A percentile compares a stretch with the other conserved stretches of the same genome.
Evolutionary conservation across 371 early-diverging fungal genomes (phyloP).

Genomic region (Mucor piriformis): DNA sequence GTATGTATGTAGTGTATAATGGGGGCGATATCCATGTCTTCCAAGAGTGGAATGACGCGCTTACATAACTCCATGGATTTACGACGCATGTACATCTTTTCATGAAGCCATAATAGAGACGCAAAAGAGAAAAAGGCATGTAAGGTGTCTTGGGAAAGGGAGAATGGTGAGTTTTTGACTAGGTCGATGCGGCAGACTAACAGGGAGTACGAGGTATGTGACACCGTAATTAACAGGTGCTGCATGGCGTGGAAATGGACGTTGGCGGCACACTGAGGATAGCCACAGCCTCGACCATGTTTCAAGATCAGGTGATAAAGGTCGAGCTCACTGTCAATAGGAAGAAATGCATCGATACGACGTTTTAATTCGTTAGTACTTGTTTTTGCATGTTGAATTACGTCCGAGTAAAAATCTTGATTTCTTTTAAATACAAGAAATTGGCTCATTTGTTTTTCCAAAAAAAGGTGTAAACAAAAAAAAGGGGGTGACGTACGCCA

Average conservation of each 20-base stretch:
- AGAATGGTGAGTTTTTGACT: no score
- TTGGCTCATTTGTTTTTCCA: no score
- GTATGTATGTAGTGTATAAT: slow-evolving; percentile 2
- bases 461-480: no score
- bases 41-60: neutral
- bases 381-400: neutral
- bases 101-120: slow-evolving; percentile 7
- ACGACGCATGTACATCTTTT: slow-evolving; percentile 8
- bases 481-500: no score
- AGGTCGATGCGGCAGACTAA: slow-evolving; percentile 18
- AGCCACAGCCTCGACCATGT: slow-evolving; percentile 6
- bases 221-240: neutral
- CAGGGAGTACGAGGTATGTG: slow-evolving; percentile 2
- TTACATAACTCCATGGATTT: slow-evolving; percentile 21
- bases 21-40: neutral
- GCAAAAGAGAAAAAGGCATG: neutral
- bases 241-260: neutral
- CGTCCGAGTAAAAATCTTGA: neutral
- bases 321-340: slow-evolving; percentile 5
- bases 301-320: slow-evolving; percentile 13
- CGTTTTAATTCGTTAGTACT: neutral
- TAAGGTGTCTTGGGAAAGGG: no score
- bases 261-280: neutral
- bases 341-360: no score
- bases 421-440: neutral